Percentiles rank a stretch among this genome's conserved stretches.
phyloP scores from a whole-genome alignment of 768 basidiomycete species.

The Tulasnella calospora region DNA sequence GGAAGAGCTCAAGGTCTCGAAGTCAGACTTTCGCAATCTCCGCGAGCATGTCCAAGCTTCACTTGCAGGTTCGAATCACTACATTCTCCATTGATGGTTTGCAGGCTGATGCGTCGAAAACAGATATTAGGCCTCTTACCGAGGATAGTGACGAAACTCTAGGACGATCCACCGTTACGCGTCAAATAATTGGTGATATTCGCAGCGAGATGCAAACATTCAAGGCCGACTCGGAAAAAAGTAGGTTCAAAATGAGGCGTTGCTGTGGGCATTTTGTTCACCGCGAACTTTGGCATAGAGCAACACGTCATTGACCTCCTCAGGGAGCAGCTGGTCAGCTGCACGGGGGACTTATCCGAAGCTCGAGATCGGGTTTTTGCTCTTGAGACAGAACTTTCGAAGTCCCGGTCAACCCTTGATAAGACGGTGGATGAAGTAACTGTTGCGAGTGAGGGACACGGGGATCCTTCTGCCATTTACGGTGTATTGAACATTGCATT shows the following conservation, averaged over 20 bases:
- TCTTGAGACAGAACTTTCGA: not conserved
- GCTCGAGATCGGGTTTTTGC: not conserved
- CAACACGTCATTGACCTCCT: constrained; percentile 10
- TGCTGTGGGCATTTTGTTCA: not conserved
- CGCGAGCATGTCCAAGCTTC: not conserved
- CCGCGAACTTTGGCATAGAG: not conserved
- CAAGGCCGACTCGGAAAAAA: not conserved
- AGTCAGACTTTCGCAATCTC: not conserved
- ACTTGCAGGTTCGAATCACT: not conserved
- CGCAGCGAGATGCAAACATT: not conserved
- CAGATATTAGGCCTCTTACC: not conserved
- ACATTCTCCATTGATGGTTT: not conserved
- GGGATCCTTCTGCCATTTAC: not conserved
- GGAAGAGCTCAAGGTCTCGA: not conserved
- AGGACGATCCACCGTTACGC: not conserved
- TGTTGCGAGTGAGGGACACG: not conserved
- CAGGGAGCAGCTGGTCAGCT: not conserved
- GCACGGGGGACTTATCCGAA: constrained; percentile 4
- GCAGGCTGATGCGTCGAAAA: not conserved
- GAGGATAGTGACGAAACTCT: not conserved
- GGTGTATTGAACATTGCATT: not conserved
- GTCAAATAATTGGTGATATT: not conserved
- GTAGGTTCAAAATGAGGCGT: not conserved
- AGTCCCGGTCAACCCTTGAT: not conserved
- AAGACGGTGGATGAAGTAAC: constrained; percentile 1